These are phyloP conservation scores for Termitomyces sp. DNA, from an alignment of 768 basidiomycete species.

Conservation along the genomic window DNA sequence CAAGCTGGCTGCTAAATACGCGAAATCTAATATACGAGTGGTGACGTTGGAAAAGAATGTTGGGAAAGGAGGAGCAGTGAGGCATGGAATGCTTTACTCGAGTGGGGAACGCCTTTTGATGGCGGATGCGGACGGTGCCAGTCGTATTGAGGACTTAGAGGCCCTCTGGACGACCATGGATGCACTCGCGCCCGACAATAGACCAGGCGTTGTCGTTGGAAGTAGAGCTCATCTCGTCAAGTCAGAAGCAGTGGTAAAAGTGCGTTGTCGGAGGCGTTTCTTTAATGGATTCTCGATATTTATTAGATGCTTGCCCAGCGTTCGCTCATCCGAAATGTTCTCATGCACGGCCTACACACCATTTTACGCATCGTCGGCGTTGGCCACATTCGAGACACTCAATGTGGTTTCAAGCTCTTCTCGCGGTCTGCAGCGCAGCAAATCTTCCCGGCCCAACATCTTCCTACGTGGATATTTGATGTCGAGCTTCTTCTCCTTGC, in stretches of 20 bases:
- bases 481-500: constrained; percentile 89
- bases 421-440: constrained; percentile 74
- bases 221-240: constrained; percentile 91
- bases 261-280: constrained; percentile 25
- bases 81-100: constrained; percentile 85
- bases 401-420: constrained; percentile 97
- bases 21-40: constrained; percentile 65
- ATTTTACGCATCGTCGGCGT: constrained; percentile 88
- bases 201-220: constrained; percentile 71
- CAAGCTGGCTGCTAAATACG: constrained; percentile 53
- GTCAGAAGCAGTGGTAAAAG: constrained; percentile 93
- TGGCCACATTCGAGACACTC: constrained; percentile 88
- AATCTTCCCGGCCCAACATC: constrained; percentile 85
- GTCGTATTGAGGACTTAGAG: constrained; percentile 81
- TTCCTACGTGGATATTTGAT: constrained; percentile 94
- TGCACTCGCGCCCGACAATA: constrained; percentile 41
- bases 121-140: constrained; percentile 95
- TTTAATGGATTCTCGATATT: not conserved
- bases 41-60: constrained; percentile 76
- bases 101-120: constrained; percentile 79
- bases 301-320: constrained; percentile 47
- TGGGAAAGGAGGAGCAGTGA: constrained; percentile 91
- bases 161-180: constrained; percentile 78
- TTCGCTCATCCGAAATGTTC: constrained; percentile 81
- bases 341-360: constrained; percentile 93